Base-by-base conservation (phyloP, 177 flowering plant species). In the Tripterygium wilfordii region DNA sequence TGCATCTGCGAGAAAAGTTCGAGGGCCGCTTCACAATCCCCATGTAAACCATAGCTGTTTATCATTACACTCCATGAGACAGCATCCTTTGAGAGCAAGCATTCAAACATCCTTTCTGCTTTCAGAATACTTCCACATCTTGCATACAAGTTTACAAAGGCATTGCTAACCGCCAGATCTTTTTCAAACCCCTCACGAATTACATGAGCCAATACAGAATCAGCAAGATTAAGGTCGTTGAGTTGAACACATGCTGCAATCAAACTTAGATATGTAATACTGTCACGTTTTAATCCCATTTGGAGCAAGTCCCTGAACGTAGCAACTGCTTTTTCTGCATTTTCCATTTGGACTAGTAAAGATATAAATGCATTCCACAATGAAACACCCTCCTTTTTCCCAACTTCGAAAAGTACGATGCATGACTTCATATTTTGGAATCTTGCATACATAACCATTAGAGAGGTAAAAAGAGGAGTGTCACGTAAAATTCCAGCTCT, bases 301-400 rank as follows among this genome's bases (percentile, higher is more conserved):
- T 16, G 44, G n/a, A 66, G 74, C 68, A 79, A 42, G 41, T 74
- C 72, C 27, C 21, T 3, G 35, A 78, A 78, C 27, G 52, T 42
- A 33, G 39, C 18, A 38, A 76, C 42, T 31, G 75, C 74, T 20
- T 25, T 55, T 45, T 55, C 37, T 12, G 67, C 47, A 36, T 67
- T 55, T 32, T 62, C 49, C 23, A 32, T 39, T n/a, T 58, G 60
- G 27, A 70, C 35, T 21, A 46, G 32, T 22, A 64, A 78, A 48
- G 82, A 65, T 58, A 77, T 67, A 12, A 73, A 51, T 28, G 80
- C 66, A 62, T 79, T 82, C 89, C 86, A 79, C 27, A 74, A 18
- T 47, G 71, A 60, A 54, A 75, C 42, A 45, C 70, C 65, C 16
- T 38, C 38, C 54, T 55, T 64, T 37, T 64, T 54, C 15, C 66